These are phyloP conservation scores for Colletotrichum tropicale DNA, from an alignment of 2,329 filamentous ascomycete genomes.

Conservation along the genomic window DNA sequence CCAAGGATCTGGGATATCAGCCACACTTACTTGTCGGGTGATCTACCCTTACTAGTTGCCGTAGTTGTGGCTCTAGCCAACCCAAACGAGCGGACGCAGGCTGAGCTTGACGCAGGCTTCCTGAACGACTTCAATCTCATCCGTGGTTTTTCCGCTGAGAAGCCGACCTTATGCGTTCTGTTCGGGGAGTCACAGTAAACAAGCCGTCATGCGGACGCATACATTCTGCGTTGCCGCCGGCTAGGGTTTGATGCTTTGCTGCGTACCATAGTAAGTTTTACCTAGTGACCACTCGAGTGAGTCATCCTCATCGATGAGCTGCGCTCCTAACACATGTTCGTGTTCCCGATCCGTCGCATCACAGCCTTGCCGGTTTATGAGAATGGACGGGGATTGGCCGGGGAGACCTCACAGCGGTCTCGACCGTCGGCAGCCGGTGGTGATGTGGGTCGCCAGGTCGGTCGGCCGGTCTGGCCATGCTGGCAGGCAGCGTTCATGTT, in stretches of 20 bases:
- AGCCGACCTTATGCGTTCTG: not conserved
- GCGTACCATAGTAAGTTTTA: not conserved
- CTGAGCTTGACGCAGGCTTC: not conserved
- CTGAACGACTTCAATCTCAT: not conserved
- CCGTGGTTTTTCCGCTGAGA: not conserved
- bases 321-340: not conserved
- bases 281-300: not conserved
- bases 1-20: not conserved
- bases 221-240: not conserved
- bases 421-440: not conserved
- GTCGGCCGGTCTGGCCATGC: not conserved
- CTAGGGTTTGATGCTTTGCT: not conserved
- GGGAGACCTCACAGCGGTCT: not conserved
- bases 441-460: not conserved
- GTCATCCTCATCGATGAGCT: not conserved
- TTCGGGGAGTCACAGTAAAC: not conserved
- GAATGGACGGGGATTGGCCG: not conserved
- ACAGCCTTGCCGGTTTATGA: not conserved
- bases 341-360: not conserved
- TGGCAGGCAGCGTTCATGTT: not conserved
- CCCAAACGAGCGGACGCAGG: not conserved
- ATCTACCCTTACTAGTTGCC: not conserved
- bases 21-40: not conserved
- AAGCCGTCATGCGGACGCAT: not conserved
- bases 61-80: not conserved